Base-by-base conservation (phyloP, 768 basidiomycete genomes). In the Chalciporus chontae region DNA sequence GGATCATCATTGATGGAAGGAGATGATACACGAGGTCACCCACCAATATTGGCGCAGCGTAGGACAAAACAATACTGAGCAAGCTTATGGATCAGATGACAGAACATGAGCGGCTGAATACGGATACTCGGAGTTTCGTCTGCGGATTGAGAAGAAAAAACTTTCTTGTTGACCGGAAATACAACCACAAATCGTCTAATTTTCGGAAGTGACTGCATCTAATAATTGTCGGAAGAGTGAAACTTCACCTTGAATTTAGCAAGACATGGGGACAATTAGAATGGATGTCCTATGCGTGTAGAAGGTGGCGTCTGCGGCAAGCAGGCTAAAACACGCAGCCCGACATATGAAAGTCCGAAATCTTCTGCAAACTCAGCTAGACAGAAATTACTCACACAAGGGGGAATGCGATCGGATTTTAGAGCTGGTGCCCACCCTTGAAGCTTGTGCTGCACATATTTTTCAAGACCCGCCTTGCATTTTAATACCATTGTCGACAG, bases 281-380 rank as follows among this genome's bases (percentile, higher is more conserved):
- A 46, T 48, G 37, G 58, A 45, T 51, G 43, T 27, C 36, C 43
- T 26, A 48, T 57, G 61, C 21, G 21, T 31, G 53, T 52, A 53
- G 34, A 56, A 29, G 41, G 55, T 54, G 56, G 56, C 56, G 44
- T 42, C 47, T 56, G 62, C 56, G 57, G 65, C 57, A 61, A 49
- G 55, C 8, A 21, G 27, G 48, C 48, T 36, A 63, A 61, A 51
- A 36, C 36, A 56, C 51, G 51, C 42, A 57, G 62, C 53, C 53
- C 52, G 56, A 64, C 62, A 61, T 53, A 61, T 62, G 59, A 65
- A 65, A 65, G 65, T 65, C 63, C 63, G 65, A 67, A 64, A 47
- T 37, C 44, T 45, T 42, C 54, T 58, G 62, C 31, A 66, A 64
- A 64, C 64, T 64, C 64, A 66, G 59, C 56, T 51, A 57, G 50